Base-by-base conservation (phyloP, 2,329 filamentous ascomycete genomes). In the Xylaria sp. region DNA sequence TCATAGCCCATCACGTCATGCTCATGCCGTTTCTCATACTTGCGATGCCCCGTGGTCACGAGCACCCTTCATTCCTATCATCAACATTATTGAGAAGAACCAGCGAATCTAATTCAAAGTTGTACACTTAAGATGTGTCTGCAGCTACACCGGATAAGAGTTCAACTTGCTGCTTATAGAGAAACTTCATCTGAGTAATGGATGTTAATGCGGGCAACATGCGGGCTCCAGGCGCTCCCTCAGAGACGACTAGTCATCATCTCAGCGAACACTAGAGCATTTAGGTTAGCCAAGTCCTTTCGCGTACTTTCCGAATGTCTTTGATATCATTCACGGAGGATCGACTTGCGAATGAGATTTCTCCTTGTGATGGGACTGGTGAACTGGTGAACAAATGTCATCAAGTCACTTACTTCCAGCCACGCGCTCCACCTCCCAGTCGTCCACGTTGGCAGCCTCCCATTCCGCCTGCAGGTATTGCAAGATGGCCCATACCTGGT, bases 381-480 rank as follows among this genome's bases (percentile, higher is more conserved):
- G 28, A 30, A 15, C 8, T 13, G 20, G 28, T n/a, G 28, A 55
- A 13, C 2, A 39, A 56, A 28, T 4, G 18, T 28, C 7, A 2
- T 28, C 4, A 13, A 39, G 9, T 18, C 25, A 63, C 63, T 63
- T 56, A 68, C 60, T 59, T 41, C 32, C 41, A 45, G 46, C 52
- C 3, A 71, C 32, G 18, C 53, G 57, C 3, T 71, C 69, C 13
- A 63, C 36, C 28, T 75, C 73, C 72, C 72, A 75, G 15, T 70
- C 70, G 15, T 74, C 72, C 25, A 74, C 52, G 46, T 75, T 73
- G 20, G 69, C 72, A 9, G 72, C 73, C 60, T 77, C 74, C 76
- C 76, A 78, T 25, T 78, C 76, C 0, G 67, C 71, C 66, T 77
- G 76, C 30, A 77, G 53, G 41, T 76, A 77, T 23, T 70, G 64